Percentiles rank a stretch among this genome's conserved stretches.
These are phyloP conservation scores for Stentor coeruleus DNA, from an alignment of 73 alveolate genomes.

Conservation along the genomic window DNA sequence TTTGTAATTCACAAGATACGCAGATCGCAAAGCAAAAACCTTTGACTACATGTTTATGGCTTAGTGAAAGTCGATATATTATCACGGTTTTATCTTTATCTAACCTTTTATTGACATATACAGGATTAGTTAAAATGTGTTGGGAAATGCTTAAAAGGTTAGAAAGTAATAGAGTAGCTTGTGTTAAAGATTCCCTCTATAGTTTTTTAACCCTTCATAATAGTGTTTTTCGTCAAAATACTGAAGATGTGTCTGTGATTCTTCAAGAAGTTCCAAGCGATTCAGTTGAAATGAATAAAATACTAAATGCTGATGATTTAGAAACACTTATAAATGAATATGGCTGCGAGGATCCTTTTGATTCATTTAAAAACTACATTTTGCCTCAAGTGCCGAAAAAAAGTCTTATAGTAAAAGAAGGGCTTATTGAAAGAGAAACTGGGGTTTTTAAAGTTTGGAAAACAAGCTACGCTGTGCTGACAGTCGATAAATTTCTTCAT, in stretches of 20 bases:
- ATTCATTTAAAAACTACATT: not conserved
- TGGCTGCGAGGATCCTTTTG: not conserved
- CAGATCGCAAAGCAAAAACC: not conserved
- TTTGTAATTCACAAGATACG: not conserved
- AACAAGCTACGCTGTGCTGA: not conserved
- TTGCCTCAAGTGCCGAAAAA: not conserved
- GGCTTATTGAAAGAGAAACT: not conserved
- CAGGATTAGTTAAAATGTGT: not conserved
- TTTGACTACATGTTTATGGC: not conserved
- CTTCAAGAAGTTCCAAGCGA: not conserved
- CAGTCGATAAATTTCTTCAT: not conserved
- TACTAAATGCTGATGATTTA: not conserved
- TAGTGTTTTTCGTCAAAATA: not conserved
- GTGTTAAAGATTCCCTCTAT: not conserved
- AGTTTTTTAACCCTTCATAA: not conserved
- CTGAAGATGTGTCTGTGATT: not conserved
- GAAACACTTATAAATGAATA: not conserved
- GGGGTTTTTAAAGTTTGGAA: not conserved
- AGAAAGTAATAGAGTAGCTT: not conserved
- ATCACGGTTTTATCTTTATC: no score
- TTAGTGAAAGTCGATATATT: not conserved
- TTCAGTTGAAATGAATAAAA: not conserved
- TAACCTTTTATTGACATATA: no score
- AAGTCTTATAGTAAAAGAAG: not conserved
- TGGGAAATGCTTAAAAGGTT: not conserved